Base-by-base conservation (phyloP, 2,329 filamentous ascomycete genomes). In the Exophiala alcalophila region DNA sequence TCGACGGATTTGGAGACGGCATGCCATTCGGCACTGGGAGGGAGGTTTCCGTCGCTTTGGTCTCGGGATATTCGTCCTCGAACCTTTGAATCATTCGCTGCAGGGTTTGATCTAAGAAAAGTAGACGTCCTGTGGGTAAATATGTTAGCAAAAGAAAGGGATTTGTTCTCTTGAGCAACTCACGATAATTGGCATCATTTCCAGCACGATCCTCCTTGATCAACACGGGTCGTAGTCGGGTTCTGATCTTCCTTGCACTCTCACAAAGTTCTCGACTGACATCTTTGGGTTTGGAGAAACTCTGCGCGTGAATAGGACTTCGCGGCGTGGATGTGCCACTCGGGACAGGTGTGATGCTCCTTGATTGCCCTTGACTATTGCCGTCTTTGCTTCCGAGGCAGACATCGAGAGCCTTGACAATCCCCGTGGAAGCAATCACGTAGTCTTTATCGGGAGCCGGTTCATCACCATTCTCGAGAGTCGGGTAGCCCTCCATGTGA, bases 1-100 rank as follows among this genome's bases (percentile, higher is more conserved):
- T 28, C 11, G 50, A 52, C 16, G 47, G 46, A 25, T 50, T 40
- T 9, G 50, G 46, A 4, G 53, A 49, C 16, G 47, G 49, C 32
- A 47, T 21, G 16, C 35, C 28, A 40, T 44, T 44, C n/a, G 43
- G 26, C 10, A 5, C 37, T 21, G 47, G 44, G n/a, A 39, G 44
- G 23, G 43, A 45, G 18, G 30, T 36, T 2, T 26, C 20, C 50
- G 56, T 23, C 61, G 57, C 11, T 60, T 54, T 28, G 79, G 71
- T 24, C 60, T 97, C 91, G 0, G 92, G 92, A 58, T 89, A 97
- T 64, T 97, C 91, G 61, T 94, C 86, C 63, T 97, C 92, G 61
- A 97, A 98, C 19, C 92, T 84, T 61, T 87, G 83, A 59, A 97
- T 97, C 68, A 97, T 96, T 54, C 84, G 83, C 58, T 89, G 77